phyloP scores from a whole-genome alignment of 176 grass and related monocot genomes.

The Carex myosuroides region DNA sequence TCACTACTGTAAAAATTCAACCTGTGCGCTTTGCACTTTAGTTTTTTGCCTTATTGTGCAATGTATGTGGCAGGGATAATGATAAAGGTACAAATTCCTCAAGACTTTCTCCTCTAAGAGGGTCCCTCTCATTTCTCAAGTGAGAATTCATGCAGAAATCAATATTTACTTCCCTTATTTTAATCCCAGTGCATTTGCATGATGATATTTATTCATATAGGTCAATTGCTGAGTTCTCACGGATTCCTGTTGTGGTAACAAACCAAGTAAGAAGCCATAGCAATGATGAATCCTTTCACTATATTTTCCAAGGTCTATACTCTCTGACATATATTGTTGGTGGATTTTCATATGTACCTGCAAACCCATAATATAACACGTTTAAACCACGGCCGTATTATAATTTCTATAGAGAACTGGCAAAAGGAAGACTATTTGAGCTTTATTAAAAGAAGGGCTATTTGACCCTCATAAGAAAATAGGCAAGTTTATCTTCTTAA shows the following conservation, averaged over 20 bases:
- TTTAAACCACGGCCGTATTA: not conserved
- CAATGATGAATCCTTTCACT: conserved; percentile 60
- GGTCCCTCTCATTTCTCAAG: conserved; percentile 97
- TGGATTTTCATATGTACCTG: not conserved
- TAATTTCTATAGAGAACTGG: not conserved
- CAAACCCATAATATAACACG: not conserved
- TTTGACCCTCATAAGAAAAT: not conserved
- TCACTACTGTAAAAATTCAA: conserved; percentile 8
- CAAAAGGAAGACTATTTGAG: not conserved
- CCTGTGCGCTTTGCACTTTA: not conserved
- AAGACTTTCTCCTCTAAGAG: conserved; percentile 57
- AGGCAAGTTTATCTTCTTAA: not conserved
- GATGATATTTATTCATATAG: conserved; percentile 31
- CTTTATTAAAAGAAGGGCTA: not conserved
- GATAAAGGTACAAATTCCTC: conserved; percentile 38
- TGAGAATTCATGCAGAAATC: conserved; percentile 22
- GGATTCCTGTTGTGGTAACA: conserved; percentile 82
- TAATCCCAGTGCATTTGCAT: conserved; percentile 19
- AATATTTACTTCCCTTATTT: not conserved
- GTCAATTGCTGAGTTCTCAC: conserved; percentile 81
- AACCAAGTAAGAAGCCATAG: conserved; percentile 92
- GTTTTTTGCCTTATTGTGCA: not conserved
- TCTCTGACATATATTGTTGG: not conserved
- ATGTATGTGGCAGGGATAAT: conserved; percentile 41
- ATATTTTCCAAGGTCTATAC: conserved; percentile 80